These are phyloP conservation scores for Dactylellina haptotyla DNA, from an alignment of 2,329 filamentous ascomycete genomes.

Conservation along the genomic window DNA sequence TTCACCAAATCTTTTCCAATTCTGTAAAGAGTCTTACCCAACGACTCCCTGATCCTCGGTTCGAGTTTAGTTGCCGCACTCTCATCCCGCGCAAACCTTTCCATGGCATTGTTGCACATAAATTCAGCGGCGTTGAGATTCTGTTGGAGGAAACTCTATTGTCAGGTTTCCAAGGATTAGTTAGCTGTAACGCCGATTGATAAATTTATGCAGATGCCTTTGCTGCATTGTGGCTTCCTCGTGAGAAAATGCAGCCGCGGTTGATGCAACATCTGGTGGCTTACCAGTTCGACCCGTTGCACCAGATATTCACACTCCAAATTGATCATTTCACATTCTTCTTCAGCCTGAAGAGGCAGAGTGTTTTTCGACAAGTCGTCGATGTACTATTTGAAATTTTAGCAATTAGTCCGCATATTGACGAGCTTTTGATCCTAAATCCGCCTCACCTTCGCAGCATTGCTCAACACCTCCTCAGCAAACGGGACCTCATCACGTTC, in stretches of 20 bases:
- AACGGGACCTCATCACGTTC: constrained; percentile 39
- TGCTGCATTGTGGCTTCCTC: not conserved
- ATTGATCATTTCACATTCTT: constrained; percentile 40
- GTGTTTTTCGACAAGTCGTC: constrained; percentile 43
- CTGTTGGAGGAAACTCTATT: constrained; percentile 75
- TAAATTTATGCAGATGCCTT: not conserved
- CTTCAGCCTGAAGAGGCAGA: constrained; percentile 15
- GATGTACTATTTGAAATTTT: constrained; percentile 41
- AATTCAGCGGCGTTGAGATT: constrained; percentile 80
- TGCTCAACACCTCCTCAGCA: constrained; percentile 46
- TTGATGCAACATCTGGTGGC: not conserved
- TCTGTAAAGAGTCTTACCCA: constrained; percentile 76
- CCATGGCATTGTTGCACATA: constrained; percentile 72
- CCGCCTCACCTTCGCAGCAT: constrained; percentile 41
- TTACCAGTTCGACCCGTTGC: constrained; percentile 42
- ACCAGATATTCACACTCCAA: constrained; percentile 48
- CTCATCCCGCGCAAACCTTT: constrained; percentile 60
- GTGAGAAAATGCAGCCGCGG: not conserved
- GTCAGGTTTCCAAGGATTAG: not conserved
- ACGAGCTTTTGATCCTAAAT: not conserved
- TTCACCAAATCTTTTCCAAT: constrained; percentile 73
- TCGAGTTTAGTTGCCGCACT: constrained; percentile 61
- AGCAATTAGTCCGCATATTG: not conserved
- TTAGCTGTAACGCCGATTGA: not conserved
- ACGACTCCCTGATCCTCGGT: constrained; percentile 67